phyloP scores from a whole-genome alignment of 2,329 filamentous ascomycete genomes.

The Mariannaea elegans region DNA sequence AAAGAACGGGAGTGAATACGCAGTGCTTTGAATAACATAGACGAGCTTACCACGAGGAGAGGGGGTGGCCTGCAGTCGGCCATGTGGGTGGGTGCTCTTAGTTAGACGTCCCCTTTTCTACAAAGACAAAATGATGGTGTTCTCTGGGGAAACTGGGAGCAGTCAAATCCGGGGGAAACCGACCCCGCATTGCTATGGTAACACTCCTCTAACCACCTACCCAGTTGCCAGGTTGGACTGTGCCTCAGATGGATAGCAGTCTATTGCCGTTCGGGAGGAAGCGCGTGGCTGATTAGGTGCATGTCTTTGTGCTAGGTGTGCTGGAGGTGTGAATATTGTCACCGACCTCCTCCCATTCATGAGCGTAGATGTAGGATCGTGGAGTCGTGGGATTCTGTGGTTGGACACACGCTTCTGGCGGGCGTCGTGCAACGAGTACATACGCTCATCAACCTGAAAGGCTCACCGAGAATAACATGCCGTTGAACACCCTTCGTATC shows the following conservation, averaged over 20 bases:
- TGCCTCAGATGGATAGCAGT: neutral
- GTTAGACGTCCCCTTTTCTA: neutral
- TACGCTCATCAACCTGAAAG: neutral
- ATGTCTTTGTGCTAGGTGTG: neutral
- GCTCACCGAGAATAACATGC: conserved; percentile 1
- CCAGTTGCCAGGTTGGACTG: neutral
- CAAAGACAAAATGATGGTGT: neutral
- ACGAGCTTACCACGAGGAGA: conserved; percentile 14
- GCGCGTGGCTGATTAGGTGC: neutral
- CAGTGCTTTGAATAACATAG: neutral
- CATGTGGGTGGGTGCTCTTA: neutral
- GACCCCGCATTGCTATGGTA: conserved; percentile 18
- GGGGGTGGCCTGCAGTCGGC: conserved; percentile 9
- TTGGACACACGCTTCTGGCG: conserved; percentile 1
- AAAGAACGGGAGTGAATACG: neutral
- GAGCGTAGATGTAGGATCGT: neutral
- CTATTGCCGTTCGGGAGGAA: conserved; percentile 3
- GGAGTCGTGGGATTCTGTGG: neutral
- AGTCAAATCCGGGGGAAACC: conserved; percentile 16
- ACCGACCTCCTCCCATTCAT: neutral
- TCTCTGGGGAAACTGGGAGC: conserved; percentile 11
- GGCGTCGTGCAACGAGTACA: neutral
- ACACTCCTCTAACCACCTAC: conserved; percentile 7
- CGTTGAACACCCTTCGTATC: no score
- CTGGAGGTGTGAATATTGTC: neutral